These are phyloP conservation scores for Epichloe scottii DNA, from an alignment of 2,329 filamentous ascomycete species.

Conservation along the genomic window DNA sequence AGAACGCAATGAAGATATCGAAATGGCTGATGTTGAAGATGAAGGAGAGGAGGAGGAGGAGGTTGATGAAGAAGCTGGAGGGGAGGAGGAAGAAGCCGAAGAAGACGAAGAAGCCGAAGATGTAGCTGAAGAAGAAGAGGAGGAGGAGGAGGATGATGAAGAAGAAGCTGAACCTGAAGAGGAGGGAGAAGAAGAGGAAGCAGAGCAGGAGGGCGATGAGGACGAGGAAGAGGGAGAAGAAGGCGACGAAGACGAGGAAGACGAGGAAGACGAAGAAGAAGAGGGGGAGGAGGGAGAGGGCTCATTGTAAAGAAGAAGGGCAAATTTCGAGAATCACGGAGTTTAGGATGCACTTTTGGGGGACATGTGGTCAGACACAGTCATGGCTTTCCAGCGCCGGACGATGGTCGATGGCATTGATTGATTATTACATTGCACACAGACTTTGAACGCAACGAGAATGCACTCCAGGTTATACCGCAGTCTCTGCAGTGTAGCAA, in stretches of 20 bases:
- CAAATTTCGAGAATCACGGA: neutral
- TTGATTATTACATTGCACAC: no score
- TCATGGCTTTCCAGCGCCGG: no score
- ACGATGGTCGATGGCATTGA: no score
- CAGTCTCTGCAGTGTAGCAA: no score
- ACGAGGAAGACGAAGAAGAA: neutral
- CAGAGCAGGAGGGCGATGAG: no score
- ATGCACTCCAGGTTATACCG: no score
- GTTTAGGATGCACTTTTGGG: neutral
- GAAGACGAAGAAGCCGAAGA: conserved; percentile 10
- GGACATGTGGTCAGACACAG: no score
- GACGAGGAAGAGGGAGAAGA: conserved; percentile 5
- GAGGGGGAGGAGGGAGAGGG: no score
- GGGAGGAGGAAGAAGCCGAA: conserved; percentile 9
- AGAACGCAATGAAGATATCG: conserved; percentile 10
- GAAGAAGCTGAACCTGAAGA: conserved; percentile 1
- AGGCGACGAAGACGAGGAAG: conserved; percentile 5
- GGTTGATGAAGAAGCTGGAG: conserved; percentile 3
- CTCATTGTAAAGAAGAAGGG: no score
- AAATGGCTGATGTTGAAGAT: conserved; percentile 8
- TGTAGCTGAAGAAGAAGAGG: conserved; percentile 3
- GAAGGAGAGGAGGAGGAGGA: conserved; percentile 10
- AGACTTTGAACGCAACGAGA: no score
- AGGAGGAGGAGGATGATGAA: conserved; percentile 9
- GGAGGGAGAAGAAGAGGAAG: neutral